A percentile compares a stretch with the other conserved stretches of the same genome.
These are phyloP conservation scores for Dryas drummondii DNA, from an alignment of 306 rosid genomes.

Conservation along the genomic window DNA sequence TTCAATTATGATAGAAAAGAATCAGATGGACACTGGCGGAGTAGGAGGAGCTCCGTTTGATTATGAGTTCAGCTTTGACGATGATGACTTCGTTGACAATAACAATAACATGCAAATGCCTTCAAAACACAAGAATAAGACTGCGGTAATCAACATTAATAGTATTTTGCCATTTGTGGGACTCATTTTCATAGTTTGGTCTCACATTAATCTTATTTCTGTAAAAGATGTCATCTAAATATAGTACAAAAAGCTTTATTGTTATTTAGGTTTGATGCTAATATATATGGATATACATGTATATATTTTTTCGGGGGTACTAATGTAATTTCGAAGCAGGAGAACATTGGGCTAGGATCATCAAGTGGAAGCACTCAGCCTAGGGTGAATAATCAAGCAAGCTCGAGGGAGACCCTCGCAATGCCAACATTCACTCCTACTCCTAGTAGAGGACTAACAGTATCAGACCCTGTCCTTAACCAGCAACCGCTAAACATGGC, in stretches of 20 bases:
- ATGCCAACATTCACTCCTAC: neutral
- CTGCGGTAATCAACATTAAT: neutral
- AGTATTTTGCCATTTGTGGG: neutral
- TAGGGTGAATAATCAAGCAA: neutral
- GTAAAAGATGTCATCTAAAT: neutral
- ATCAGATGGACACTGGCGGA: constrained; percentile 8
- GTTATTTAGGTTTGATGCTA: neutral
- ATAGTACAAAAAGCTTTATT: neutral
- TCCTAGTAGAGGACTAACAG: neutral
- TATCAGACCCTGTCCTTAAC: neutral
- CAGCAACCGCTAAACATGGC: neutral
- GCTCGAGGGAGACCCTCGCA: neutral
- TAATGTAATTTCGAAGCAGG: neutral
- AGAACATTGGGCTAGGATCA: constrained; percentile 5
- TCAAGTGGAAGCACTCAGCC: constrained; percentile 9
- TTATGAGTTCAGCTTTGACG: neutral
- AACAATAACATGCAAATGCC: neutral
- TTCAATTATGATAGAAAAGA: neutral
- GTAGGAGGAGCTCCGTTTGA: neutral
- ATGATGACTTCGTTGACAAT: neutral
- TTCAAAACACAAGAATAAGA: neutral
- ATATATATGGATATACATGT: neutral
- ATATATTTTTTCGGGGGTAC: too few species aligned
- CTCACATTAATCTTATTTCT: too few species aligned
- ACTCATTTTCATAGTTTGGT: too few species aligned